Base-by-base conservation (phyloP, 306 rosid species). In the Acacia acuminata region DNA sequence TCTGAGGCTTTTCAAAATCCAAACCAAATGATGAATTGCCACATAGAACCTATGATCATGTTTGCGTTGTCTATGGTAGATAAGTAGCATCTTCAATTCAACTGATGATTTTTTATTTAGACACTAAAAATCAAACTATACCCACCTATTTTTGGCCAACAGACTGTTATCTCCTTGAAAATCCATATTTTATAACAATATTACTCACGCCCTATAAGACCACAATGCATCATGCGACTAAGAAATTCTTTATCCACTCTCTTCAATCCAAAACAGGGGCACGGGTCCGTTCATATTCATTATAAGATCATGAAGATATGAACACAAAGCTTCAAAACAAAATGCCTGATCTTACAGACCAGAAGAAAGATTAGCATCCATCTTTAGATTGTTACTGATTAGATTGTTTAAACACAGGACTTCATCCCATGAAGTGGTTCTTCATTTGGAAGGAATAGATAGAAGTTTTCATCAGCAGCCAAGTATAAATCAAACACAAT, bases 241-340 rank as follows among this genome's bases (percentile, higher is more conserved):
- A 36, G 9, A 51, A 51, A 51, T 51, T 51, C 27, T 19, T 36
- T 4, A 68, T 38, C 38, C 73, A 19, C 22, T 8, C n/a, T 38
- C 73, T 17, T 68, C 48, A 17, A 68, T 38, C 73, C 45, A 68
- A 36, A 68, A 68, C 73, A 67, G 61, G 58, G 58, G 58, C 58
- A 16, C 8, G 6, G 58, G n/a, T 20, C 43, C 73, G n/a, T 20
- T 36, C 5, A 38, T 3, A 19, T 20, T 17, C 42, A 40, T 38
- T n/a, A 25, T 40, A 30, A 20, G 45, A 36, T 67, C 73, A 67
- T 36, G 72, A 27, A 34, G 14, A 67, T 43, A 36, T n/a, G 32
- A 12, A 50, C 19, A 69, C n/a, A 42, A 24, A 60, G 32, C 30
- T 1, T 20, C 7, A 55, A 8, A 55, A 60, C 30, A 60, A 22